A percentile compares a stretch with the other conserved stretches of the same genome.
phyloP scores from a whole-genome alignment of 225 moss, liverwort and hornwort species.

The Asterella californica region DNA sequence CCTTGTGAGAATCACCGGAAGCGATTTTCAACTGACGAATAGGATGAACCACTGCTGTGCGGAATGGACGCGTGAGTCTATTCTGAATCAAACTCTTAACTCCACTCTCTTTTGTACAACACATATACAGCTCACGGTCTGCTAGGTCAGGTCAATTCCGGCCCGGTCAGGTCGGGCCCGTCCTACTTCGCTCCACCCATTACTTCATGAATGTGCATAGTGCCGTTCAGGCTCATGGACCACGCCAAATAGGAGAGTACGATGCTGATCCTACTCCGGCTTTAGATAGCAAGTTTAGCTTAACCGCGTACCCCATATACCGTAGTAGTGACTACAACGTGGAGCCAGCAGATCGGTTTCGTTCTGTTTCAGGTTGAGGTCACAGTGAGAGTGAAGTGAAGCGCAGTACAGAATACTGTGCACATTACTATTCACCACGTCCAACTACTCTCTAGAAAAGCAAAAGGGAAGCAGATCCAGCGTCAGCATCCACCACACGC shows the following conservation, averaged over 20 bases:
- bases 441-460: neutral
- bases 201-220: neutral
- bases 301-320: neutral
- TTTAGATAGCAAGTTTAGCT: neutral
- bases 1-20: neutral
- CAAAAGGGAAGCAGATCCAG: neutral
- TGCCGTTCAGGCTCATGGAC: neutral
- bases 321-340: too few relatives aligned
- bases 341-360: too few relatives aligned
- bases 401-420: neutral
- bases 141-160: neutral
- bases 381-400: neutral
- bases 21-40: neutral
- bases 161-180: neutral
- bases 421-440: neutral
- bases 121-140: neutral
- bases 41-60: neutral
- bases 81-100: neutral
- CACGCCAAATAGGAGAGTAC: neutral
- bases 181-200: too few relatives aligned
- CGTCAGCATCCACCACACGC: neutral
- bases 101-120: neutral
- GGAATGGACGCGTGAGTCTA: neutral
- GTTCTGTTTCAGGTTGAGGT: too few relatives aligned
- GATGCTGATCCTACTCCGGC: neutral